Conservation (phyloP, 495 filamentous ascomycete species). For the Pyrenopolyporus hunteri region DNA sequence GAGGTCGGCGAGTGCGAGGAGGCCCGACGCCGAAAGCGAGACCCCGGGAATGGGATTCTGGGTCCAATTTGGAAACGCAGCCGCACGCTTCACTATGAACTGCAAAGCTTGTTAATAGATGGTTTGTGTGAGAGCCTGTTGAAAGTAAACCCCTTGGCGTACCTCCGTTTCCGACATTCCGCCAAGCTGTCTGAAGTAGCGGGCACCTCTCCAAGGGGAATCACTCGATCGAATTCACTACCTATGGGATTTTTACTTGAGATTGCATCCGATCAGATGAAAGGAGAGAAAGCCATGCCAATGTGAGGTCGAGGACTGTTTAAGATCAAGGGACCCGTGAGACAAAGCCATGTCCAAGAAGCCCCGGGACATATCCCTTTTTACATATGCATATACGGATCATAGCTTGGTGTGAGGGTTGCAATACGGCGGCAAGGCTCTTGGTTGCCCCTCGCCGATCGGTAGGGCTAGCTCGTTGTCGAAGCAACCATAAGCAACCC, state of each 20-base stretch:
- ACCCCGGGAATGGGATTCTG: slow-evolving; percentile 45
- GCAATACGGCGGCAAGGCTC: slow-evolving; percentile 24
- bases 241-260: no score
- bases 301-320: neutral
- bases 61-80: slow-evolving; percentile 43
- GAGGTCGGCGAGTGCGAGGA: slow-evolving; percentile 64
- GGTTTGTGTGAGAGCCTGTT: neutral
- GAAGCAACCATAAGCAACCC: slow-evolving; percentile 31
- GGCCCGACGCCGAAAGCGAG: slow-evolving; percentile 55
- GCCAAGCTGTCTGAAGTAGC: neutral
- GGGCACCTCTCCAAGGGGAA: neutral
- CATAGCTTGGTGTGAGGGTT: slow-evolving; percentile 21
- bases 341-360: neutral
- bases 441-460: slow-evolving; percentile 33
- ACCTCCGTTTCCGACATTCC: slow-evolving; percentile 22
- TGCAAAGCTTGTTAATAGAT: slow-evolving; percentile 16
- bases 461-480: slow-evolving; percentile 28
- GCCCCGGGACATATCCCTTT: slow-evolving; percentile 10
- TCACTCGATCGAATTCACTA: slow-evolving; percentile 4
- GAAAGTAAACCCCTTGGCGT: slow-evolving; percentile 1
- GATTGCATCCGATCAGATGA: slow-evolving; percentile 3
- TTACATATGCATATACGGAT: slow-evolving; percentile 22
- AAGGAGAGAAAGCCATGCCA: neutral
- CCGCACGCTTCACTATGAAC: slow-evolving; percentile 38
- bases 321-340: neutral